Conservation (phyloP, 2,329 filamentous ascomycete genomes). For the Aspergillus hortae region DNA sequence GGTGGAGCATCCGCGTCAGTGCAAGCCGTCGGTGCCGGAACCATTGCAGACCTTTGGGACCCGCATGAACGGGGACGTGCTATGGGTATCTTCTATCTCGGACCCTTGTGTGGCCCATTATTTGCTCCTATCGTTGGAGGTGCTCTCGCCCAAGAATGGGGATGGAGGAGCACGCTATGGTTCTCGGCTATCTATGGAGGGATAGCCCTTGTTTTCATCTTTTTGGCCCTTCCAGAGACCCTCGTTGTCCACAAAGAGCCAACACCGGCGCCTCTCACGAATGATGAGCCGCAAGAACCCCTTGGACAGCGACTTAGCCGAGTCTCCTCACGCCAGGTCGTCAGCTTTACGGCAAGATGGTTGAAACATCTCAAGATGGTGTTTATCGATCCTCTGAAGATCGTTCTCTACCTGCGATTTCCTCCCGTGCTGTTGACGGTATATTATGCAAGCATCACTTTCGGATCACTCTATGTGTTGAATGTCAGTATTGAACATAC, state of each 20-base stretch:
- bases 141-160: conserved; percentile 62
- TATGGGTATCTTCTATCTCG: conserved; percentile 83
- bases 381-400: conserved; percentile 68
- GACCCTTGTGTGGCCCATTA: conserved; percentile 70
- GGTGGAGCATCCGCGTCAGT: conserved; percentile 77
- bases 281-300: conserved; percentile 17
- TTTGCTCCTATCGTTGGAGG: conserved; percentile 75
- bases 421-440: conserved; percentile 71
- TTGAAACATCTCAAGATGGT: conserved; percentile 55
- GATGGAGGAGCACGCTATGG: conserved; percentile 77
- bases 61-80: conserved; percentile 66
- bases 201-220: conserved; percentile 37
- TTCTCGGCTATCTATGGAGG: conserved; percentile 69
- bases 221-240: conserved; percentile 46
- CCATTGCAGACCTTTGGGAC: conserved; percentile 79
- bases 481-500: conserved; percentile 73
- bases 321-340: conserved; percentile 60
- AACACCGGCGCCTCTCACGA: conserved; percentile 26
- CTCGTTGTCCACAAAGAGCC: conserved; percentile 23
- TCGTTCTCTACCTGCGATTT: conserved; percentile 69
- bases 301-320: conserved; percentile 41
- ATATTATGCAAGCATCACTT: conserved; percentile 70
- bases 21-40: conserved; percentile 78
- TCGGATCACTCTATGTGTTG: conserved; percentile 70
- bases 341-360: conserved; percentile 55